Evolutionary conservation across 768 basidiomycete species (phyloP).

Genomic region (Trichaptum fuscoviolaceum): DNA sequence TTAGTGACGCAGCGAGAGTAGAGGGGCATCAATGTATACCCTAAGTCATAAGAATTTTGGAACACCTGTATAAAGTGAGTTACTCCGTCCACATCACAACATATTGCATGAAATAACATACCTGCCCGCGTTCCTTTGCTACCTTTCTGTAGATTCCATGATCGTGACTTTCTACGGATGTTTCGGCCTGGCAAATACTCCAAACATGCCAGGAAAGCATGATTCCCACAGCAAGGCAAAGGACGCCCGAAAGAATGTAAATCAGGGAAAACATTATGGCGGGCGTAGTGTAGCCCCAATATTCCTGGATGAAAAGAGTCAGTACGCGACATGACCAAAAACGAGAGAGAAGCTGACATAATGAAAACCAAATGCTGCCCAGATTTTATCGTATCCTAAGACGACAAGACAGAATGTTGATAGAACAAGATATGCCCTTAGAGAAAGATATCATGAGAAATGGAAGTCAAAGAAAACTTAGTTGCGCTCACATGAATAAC

Average conservation of each 20-base stretch:
- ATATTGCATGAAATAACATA: constrained; percentile 25
- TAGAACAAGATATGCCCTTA: constrained; percentile 76
- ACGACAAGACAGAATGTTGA: constrained; percentile 55
- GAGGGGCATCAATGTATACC: constrained; percentile 42
- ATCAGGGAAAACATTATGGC: constrained; percentile 63
- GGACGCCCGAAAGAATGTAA: constrained; percentile 70
- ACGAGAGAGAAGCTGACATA: constrained; percentile 4
- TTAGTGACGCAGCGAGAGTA: neutral
- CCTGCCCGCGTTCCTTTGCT: constrained; percentile 67
- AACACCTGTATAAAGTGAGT: constrained; percentile 47
- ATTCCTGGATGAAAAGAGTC: constrained; percentile 14
- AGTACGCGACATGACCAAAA: neutral
- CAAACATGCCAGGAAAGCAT: constrained; percentile 75
- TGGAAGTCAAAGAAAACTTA: neutral
- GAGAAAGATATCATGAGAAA: constrained; percentile 4
- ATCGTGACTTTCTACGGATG: constrained; percentile 87
- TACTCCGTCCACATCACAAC: neutral
- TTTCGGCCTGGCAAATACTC: constrained; percentile 71
- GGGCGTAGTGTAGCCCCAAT: constrained; percentile 54
- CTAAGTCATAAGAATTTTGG: constrained; percentile 89
- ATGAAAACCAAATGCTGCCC: constrained; percentile 53
- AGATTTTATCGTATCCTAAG: constrained; percentile 58
- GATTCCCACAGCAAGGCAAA: constrained; percentile 67
- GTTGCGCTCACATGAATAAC: constrained; percentile 73
- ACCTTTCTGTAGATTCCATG: constrained; percentile 68